Conservation (phyloP, 192 early-diverging fungal species). For the Linnemannia hyalina region DNA sequence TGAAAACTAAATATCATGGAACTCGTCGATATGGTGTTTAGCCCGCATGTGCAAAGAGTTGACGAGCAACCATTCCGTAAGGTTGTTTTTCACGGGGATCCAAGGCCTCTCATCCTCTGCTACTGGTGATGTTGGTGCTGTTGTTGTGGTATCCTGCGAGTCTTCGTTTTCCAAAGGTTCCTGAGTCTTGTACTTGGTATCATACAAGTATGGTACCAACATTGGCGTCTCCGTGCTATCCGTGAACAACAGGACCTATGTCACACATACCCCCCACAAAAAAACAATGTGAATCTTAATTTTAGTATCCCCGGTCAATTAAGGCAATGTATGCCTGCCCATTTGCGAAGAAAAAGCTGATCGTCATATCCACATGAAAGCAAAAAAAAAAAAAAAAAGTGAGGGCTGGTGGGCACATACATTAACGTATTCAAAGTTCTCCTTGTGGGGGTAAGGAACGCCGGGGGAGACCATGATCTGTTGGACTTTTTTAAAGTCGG, state of each 20-base stretch:
- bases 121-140: background rate
- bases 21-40: slow-evolving; percentile 66
- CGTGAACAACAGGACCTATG: slow-evolving; percentile 60
- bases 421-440: slow-evolving; percentile 65
- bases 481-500: slow-evolving; percentile 59
- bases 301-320: too few relatives aligned
- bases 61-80: slow-evolving; percentile 69
- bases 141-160: background rate
- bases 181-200: slow-evolving; percentile 57
- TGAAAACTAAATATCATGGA: slow-evolving; percentile 60
- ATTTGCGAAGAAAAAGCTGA: background rate
- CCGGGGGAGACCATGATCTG: slow-evolving; percentile 71
- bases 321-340: too few relatives aligned
- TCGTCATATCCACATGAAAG: background rate
- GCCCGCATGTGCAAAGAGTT: slow-evolving; percentile 63
- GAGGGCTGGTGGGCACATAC: slow-evolving; percentile 32
- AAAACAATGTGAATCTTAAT: background rate
- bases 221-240: slow-evolving; percentile 58
- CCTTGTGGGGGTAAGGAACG: slow-evolving; percentile 62
- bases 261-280: too few relatives aligned
- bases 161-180: slow-evolving; percentile 51
- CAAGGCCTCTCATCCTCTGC: slow-evolving; percentile 47
- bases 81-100: slow-evolving; percentile 66
- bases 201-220: slow-evolving; percentile 67
- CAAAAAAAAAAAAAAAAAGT: background rate